Evolutionary conservation across 108 stramenopile species (phyloP).

Genomic region (Nannochloropsis granulata): DNA sequence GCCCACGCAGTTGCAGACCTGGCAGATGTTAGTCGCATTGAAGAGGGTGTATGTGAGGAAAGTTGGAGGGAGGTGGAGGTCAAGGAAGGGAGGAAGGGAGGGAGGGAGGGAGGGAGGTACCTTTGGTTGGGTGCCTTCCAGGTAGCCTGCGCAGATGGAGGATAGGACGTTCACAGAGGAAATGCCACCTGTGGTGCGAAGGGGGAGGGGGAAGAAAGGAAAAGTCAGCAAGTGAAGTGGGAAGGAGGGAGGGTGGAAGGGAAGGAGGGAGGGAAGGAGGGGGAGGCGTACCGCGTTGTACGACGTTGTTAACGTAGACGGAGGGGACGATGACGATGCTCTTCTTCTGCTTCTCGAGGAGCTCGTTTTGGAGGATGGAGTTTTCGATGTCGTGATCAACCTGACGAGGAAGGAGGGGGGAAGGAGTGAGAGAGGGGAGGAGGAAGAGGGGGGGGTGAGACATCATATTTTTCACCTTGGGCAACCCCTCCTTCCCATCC

Average conservation of each 20-base stretch:
- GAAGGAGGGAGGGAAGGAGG: background rate
- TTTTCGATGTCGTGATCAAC: slow-evolving; percentile 44
- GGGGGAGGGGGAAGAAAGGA: too few relatives aligned
- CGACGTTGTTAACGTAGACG: slow-evolving; percentile 65
- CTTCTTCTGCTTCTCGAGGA: slow-evolving; percentile 31
- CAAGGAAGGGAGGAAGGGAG: background rate
- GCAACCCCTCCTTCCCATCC: background rate
- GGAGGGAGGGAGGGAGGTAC: slow-evolving; percentile 34
- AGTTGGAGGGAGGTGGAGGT: background rate
- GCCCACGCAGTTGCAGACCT: slow-evolving; percentile 1
- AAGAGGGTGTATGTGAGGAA: background rate
- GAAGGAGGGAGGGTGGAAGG: background rate
- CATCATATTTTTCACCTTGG: background rate
- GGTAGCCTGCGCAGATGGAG: slow-evolving; percentile 75
- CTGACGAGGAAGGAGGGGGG: background rate
- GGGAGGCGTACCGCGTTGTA: slow-evolving; percentile 51
- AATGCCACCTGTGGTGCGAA: slow-evolving; percentile 24
- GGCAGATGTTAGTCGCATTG: background rate
- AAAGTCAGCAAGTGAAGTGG: too few relatives aligned
- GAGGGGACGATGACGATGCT: slow-evolving; percentile 31
- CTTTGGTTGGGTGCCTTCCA: slow-evolving; percentile 51
- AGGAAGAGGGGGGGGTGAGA: background rate
- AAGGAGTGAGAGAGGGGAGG: background rate
- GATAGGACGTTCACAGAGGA: slow-evolving; percentile 52
- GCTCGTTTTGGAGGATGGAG: slow-evolving; percentile 50